A percentile compares a stretch with the other conserved stretches of the same genome.
Conservation (phyloP, 192 early-diverging fungal genomes). For the Spizellomyces punctatus region DNA sequence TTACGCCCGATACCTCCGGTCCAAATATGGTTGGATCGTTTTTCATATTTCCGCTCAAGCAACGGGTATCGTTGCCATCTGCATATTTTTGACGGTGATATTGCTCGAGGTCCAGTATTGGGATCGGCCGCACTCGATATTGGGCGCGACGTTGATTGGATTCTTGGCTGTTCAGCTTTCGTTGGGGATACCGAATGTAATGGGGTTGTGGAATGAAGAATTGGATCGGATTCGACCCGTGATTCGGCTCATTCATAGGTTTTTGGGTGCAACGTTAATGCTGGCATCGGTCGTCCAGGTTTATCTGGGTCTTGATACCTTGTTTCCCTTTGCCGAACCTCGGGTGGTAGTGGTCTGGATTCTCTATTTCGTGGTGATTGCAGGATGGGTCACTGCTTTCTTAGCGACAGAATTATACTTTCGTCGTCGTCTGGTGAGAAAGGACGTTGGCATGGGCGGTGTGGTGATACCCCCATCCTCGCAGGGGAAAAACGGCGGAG, state of each 20-base stretch:
- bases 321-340: slow-evolving; percentile 41
- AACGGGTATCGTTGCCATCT: slow-evolving; percentile 20
- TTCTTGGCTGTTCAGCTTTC: slow-evolving; percentile 32
- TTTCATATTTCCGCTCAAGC: slow-evolving; percentile 33
- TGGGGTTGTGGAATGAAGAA: slow-evolving; percentile 28
- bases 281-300: slow-evolving; percentile 35
- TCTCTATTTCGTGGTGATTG: slow-evolving; percentile 31
- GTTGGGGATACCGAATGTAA: slow-evolving; percentile 30
- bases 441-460: slow-evolving; percentile 7
- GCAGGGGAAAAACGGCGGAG: slow-evolving; percentile 1
- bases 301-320: slow-evolving; percentile 37
- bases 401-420: slow-evolving; percentile 14
- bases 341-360: slow-evolving; percentile 32
- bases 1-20: slow-evolving; percentile 38
- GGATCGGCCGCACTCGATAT: slow-evolving; percentile 27
- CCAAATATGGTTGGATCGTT: slow-evolving; percentile 30
- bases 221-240: slow-evolving; percentile 25
- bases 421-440: background rate
- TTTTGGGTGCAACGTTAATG: slow-evolving; percentile 18
- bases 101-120: slow-evolving; percentile 21
- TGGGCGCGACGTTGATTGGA: slow-evolving; percentile 32
- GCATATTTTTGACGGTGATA: slow-evolving; percentile 20
- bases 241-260: slow-evolving; percentile 13
- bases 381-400: slow-evolving; percentile 36
- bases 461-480: background rate